Conservation (phyloP, 2,329 filamentous ascomycete genomes). For the Elsinoe perseae region DNA sequence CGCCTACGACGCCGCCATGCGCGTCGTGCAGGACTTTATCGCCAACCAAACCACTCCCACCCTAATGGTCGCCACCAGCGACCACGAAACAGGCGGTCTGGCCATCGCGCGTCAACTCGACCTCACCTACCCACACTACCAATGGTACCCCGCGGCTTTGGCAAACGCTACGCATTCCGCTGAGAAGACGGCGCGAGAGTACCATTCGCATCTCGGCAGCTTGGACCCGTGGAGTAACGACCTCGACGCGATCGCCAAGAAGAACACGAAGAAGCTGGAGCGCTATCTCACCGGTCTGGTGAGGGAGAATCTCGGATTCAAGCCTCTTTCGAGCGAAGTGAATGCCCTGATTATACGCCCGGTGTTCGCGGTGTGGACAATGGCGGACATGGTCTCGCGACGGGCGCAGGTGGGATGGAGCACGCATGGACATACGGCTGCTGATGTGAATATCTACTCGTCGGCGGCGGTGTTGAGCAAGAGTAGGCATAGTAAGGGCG, state of each 20-base stretch:
- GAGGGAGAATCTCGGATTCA: slow-evolving; percentile 64
- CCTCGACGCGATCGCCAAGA: slow-evolving; percentile 27
- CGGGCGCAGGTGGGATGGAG: slow-evolving; percentile 88
- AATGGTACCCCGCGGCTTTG: slow-evolving; percentile 77
- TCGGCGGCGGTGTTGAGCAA: slow-evolving; percentile 41
- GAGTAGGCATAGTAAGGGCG: background rate
- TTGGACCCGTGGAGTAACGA: slow-evolving; percentile 12
- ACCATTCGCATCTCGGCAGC: slow-evolving; percentile 51
- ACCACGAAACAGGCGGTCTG: slow-evolving; percentile 93
- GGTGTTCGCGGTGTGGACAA: slow-evolving; percentile 50
- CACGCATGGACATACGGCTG: slow-evolving; percentile 79
- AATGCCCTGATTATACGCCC: slow-evolving; percentile 54
- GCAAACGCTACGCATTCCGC: slow-evolving; percentile 70
- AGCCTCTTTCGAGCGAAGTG: slow-evolving; percentile 62
- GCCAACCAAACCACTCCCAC: slow-evolving; percentile 64
- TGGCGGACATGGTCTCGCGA: slow-evolving; percentile 79
- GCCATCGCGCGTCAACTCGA: slow-evolving; percentile 67
- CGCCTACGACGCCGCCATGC: slow-evolving; percentile 86
- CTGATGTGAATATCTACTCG: slow-evolving; percentile 95
- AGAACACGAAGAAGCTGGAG: slow-evolving; percentile 35
- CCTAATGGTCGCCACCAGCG: slow-evolving; percentile 80
- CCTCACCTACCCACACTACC: slow-evolving; percentile 56
- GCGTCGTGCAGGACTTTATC: slow-evolving; percentile 76
- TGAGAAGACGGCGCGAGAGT: slow-evolving; percentile 59
- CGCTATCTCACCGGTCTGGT: slow-evolving; percentile 65